These are phyloP conservation scores for Sporothrix phasma DNA, from an alignment of 2,329 filamentous ascomycete genomes.

Conservation along the genomic window DNA sequence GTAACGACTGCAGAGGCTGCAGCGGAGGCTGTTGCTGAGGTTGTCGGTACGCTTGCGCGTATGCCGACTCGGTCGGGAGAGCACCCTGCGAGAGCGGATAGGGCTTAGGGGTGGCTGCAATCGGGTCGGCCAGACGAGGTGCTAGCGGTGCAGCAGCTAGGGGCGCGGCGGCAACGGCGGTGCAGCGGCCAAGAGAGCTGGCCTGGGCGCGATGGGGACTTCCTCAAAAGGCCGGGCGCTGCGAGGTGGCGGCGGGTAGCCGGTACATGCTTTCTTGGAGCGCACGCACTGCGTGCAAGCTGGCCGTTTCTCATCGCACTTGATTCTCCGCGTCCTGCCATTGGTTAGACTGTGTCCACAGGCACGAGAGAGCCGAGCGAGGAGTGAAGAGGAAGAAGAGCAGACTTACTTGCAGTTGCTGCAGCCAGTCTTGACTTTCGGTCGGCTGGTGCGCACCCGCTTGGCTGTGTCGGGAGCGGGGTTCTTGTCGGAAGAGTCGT, in stretches of 20 bases:
- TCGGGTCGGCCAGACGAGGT: not conserved
- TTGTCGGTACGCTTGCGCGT: not conserved
- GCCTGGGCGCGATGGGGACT: constrained; percentile 41
- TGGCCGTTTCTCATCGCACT: constrained; percentile 56
- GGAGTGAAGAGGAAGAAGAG: not conserved
- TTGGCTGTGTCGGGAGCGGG: constrained; percentile 22
- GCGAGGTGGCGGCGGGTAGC: constrained; percentile 50
- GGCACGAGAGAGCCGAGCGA: not conserved
- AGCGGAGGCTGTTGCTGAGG: not conserved
- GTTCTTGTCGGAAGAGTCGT: not conserved
- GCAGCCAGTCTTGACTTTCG: constrained; percentile 58
- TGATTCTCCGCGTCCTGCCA: constrained; percentile 48
- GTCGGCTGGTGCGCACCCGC: constrained; percentile 43
- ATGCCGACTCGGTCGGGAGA: not conserved
- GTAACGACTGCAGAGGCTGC: not conserved
- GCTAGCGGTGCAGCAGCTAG: not conserved
- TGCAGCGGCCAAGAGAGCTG: constrained; percentile 21
- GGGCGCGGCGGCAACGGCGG: constrained; percentile 10
- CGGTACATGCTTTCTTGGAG: constrained; percentile 48
- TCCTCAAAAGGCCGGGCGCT: constrained; percentile 37
- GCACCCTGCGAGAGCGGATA: not conserved
- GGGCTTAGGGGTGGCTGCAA: not conserved
- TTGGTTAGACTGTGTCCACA: constrained; percentile 14
- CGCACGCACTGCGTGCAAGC: constrained; percentile 50
- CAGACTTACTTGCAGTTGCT: constrained; percentile 56